Percentiles rank a stretch among this genome's conserved stretches.
These are phyloP conservation scores for Boletus subparvulus DNA, from an alignment of 768 basidiomycete species.

Conservation along the genomic window DNA sequence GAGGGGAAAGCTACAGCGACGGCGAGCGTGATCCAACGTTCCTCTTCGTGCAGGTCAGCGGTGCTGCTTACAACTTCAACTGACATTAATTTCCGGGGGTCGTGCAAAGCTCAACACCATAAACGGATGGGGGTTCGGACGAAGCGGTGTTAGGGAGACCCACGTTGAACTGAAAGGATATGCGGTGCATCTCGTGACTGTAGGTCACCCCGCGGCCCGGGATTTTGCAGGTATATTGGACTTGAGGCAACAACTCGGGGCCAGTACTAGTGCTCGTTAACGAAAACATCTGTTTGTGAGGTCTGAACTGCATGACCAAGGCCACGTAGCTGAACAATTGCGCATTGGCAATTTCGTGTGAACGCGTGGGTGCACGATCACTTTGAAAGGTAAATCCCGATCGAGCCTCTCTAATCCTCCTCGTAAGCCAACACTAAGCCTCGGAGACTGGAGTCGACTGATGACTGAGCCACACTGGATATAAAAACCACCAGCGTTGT, in stretches of 20 bases:
- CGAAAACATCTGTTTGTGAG: background rate
- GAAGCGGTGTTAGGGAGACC: background rate
- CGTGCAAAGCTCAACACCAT: background rate
- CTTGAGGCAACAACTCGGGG: too few relatives aligned
- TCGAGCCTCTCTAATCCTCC: conserved; percentile 11
- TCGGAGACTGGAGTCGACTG: background rate
- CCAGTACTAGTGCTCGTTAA: background rate
- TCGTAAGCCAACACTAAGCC: conserved; percentile 8
- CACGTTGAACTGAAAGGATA: background rate
- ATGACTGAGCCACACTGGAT: background rate
- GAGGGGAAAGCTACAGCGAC: too few relatives aligned
- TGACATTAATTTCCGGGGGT: background rate
- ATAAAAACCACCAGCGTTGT: conserved; percentile 14
- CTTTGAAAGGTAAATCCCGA: conserved; percentile 25
- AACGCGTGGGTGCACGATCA: conserved; percentile 22
- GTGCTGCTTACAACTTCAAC: background rate
- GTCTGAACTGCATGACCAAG: background rate
- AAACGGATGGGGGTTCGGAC: background rate
- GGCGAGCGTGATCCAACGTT: background rate
- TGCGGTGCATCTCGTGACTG: background rate
- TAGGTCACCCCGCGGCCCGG: background rate
- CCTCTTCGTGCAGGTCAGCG: too few relatives aligned
- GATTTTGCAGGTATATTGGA: background rate
- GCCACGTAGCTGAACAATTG: too few relatives aligned
- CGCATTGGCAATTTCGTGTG: conserved; percentile 17